These are phyloP conservation scores for Arthrobotrys sinensis DNA, from an alignment of 2,329 filamentous ascomycete genomes.

Conservation along the genomic window DNA sequence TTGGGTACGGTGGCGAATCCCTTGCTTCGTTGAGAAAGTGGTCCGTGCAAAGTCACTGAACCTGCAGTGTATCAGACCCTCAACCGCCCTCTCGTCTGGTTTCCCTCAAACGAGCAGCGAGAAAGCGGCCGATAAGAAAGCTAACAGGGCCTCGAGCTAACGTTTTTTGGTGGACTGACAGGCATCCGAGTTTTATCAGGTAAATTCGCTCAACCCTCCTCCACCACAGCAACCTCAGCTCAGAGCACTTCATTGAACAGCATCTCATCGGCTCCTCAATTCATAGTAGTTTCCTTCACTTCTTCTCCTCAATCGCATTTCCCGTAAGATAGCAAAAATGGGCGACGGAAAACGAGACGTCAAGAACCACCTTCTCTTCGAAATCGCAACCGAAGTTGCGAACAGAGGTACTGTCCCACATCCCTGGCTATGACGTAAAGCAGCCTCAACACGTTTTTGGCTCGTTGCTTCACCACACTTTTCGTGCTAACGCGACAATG, in stretches of 20 bases:
- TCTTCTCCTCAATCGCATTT: slow-evolving; percentile 24
- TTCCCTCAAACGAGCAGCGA: slow-evolving; percentile 21
- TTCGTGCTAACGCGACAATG: slow-evolving; percentile 48
- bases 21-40: slow-evolving; percentile 24
- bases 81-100: slow-evolving; percentile 23
- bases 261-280: slow-evolving; percentile 26
- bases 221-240: slow-evolving; percentile 20
- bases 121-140: slow-evolving; percentile 48
- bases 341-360: slow-evolving; percentile 75
- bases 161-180: slow-evolving; percentile 30
- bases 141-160: slow-evolving; percentile 25
- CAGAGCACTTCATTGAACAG: slow-evolving; percentile 9
- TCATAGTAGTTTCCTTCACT: not conserved
- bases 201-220: slow-evolving; percentile 56
- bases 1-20: not conserved
- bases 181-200: slow-evolving; percentile 39
- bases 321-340: slow-evolving; percentile 38
- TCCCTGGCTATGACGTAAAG: slow-evolving; percentile 50
- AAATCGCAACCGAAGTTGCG: slow-evolving; percentile 96
- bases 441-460: slow-evolving; percentile 46
- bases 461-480: slow-evolving; percentile 39
- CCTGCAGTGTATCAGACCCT: slow-evolving; percentile 7
- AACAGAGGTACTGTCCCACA: slow-evolving; percentile 79
- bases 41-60: slow-evolving; percentile 42
- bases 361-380: slow-evolving; percentile 95